These are phyloP conservation scores for Rhizophagus prolifer DNA, from an alignment of 192 early-diverging fungal genomes.

Conservation along the genomic window DNA sequence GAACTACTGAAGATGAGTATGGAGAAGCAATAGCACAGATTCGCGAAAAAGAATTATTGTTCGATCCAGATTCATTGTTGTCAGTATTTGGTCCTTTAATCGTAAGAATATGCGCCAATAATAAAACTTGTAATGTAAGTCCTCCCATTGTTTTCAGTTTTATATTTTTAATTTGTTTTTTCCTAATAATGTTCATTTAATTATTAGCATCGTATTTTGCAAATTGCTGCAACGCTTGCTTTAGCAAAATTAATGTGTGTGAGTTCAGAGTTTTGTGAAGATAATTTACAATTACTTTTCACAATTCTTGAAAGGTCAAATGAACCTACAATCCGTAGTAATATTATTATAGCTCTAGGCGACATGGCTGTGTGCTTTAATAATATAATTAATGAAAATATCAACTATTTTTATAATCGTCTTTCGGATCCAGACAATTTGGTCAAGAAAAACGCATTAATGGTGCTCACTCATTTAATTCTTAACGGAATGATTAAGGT, in stretches of 20 bases:
- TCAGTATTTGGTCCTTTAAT: constrained; percentile 80
- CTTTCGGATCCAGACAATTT: constrained; percentile 75
- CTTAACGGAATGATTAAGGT: constrained; percentile 99
- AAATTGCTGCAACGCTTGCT: constrained; percentile 81
- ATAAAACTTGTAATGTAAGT: constrained; percentile 77
- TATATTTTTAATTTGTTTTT: background rate
- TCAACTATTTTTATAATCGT: constrained; percentile 91
- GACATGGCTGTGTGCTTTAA: constrained; percentile 98
- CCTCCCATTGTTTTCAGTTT: background rate
- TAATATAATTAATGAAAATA: constrained; percentile 95
- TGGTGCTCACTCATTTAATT: constrained; percentile 97
- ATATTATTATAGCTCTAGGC: constrained; percentile 96
- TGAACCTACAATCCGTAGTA: constrained; percentile 85
- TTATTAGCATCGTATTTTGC: constrained; percentile 77
- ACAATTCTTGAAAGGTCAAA: constrained; percentile 84
- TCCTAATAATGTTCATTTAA: background rate
- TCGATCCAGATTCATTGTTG: constrained; percentile 75
- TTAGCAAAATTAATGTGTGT: constrained; percentile 98
- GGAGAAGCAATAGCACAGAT: constrained; percentile 83
- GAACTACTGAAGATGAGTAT: constrained; percentile 95
- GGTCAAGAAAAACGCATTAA: constrained; percentile 96
- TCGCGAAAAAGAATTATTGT: constrained; percentile 90
- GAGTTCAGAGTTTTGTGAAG: constrained; percentile 90
- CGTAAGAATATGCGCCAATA: constrained; percentile 76
- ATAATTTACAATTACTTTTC: constrained; percentile 86